Percentiles rank a stretch among this genome's conserved stretches.
Evolutionary conservation across 2,329 filamentous ascomycete genomes (phyloP).

Genomic region (Gaeumannomyces tritici): DNA sequence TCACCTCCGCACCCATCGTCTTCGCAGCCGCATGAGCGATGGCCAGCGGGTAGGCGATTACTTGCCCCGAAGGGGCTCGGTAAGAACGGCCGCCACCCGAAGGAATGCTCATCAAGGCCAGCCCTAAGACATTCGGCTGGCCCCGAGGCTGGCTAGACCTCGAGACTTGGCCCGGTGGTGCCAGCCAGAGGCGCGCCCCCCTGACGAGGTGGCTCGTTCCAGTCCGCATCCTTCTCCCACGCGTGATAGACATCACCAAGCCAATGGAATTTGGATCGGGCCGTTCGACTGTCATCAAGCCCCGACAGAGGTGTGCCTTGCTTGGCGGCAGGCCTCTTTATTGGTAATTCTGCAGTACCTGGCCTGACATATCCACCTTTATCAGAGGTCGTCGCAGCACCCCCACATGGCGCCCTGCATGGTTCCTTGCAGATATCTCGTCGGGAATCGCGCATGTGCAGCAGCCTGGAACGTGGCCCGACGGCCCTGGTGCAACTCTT

Average conservation of each 20-base stretch:
- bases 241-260: not conserved
- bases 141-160: not conserved
- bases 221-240: not conserved
- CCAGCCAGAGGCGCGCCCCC: not conserved
- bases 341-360: not conserved
- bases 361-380: not conserved
- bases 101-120: not conserved
- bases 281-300: not conserved
- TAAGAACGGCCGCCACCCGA: not conserved
- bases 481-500: not conserved
- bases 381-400: too few relatives aligned
- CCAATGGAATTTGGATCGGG: not conserved
- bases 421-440: not conserved
- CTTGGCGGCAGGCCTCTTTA: not conserved
- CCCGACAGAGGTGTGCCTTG: not conserved
- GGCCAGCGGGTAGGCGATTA: not conserved
- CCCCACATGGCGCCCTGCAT: not conserved
- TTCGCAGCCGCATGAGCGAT: not conserved
- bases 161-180: not conserved
- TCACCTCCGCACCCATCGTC: not conserved
- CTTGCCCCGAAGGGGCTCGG: not conserved
- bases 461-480: not conserved
- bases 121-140: too few relatives aligned
- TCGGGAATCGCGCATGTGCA: not conserved
- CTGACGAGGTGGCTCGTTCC: not conserved